Base-by-base conservation (phyloP, 1,284 basidiomycete species). In the Wolfiporia cocos region DNA sequence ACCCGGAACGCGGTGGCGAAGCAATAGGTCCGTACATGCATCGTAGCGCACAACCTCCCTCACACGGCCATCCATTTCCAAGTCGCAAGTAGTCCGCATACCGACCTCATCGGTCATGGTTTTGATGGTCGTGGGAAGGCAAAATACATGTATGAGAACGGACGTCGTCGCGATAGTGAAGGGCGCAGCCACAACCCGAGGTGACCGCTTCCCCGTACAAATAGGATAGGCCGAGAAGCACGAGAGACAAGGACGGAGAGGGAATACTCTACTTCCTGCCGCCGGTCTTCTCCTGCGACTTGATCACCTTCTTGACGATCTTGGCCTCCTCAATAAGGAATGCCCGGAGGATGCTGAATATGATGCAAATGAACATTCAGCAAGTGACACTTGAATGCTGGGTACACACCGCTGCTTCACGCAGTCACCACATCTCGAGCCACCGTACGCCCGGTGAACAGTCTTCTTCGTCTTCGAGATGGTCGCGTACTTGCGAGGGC, bases 251-350 rank as follows among this genome's bases (percentile, higher is more conserved):
- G 42, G 42, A 39, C 46, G 44, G 41, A 19, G 38, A 41, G 37
- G 24, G 39, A 37, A 32, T 47, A 43, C 44, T 57, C 52, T 61
- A 63, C 58, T 63, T 62, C 53, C 54, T 54, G 45, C 58, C 57
- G 43, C 57, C 56, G 15, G 51, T 54, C 57, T 66, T 75, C 62
- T 75, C 78, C 66, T 86, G 84, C 59, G 86, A 86, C 80, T 97
- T 97, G 78, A 98, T 92, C 54, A 99, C 94, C 72, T 83, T 89
- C 86, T 99, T 99, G 65, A 99, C 95, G 58, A 99, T 98, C 81
- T 98, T 99, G 38, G 95, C 95, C 77, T 99, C 94, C 77, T 99
- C 96, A 44, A 99, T 91, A 51, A 99, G 73, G 85, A 99, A 99
- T 51, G 96, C 94, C 49, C 96, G 91, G 61, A 99, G 86, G 61